Percentiles rank a stretch among this genome's conserved stretches.
Evolutionary conservation across 140 eudicot species (phyloP).

Genomic region (Oenanthe javanica): DNA sequence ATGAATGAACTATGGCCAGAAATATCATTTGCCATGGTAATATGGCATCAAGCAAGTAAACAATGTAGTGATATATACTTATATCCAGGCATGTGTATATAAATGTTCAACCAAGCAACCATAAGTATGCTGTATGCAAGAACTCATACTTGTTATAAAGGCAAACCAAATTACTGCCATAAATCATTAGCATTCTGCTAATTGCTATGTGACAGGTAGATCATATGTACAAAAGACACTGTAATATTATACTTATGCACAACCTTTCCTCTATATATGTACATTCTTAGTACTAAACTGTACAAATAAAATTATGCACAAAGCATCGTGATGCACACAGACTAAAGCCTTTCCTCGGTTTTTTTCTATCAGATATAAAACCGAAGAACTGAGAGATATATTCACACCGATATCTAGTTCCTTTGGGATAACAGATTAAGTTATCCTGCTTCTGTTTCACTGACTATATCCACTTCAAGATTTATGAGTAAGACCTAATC

Average conservation of each 20-base stretch:
- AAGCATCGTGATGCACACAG: not conserved
- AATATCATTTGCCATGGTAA: not conserved
- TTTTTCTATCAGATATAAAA: not conserved
- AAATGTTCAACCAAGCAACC: too few species aligned
- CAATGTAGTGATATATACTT: not conserved
- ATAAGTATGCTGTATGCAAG: not conserved
- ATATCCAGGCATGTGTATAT: not conserved
- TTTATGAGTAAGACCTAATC: slow-evolving; percentile 28
- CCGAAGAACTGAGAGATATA: not conserved
- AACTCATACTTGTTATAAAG: not conserved
- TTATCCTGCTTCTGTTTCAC: not conserved
- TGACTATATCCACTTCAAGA: not conserved
- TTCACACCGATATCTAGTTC: slow-evolving; percentile 13
- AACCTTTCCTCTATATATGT: slow-evolving; percentile 8
- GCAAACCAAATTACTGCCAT: not conserved
- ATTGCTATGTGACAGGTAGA: not conserved
- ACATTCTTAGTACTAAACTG: slow-evolving; percentile 7
- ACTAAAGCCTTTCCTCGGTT: not conserved
- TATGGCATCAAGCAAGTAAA: not conserved
- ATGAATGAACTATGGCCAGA: not conserved
- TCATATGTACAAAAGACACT: not conserved
- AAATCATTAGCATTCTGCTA: not conserved
- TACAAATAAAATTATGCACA: not conserved
- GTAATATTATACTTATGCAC: slow-evolving; percentile 8
- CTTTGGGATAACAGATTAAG: not conserved